Conservation (phyloP, 169 alveolate genomes). For the Amoebophrya sp. region DNA sequence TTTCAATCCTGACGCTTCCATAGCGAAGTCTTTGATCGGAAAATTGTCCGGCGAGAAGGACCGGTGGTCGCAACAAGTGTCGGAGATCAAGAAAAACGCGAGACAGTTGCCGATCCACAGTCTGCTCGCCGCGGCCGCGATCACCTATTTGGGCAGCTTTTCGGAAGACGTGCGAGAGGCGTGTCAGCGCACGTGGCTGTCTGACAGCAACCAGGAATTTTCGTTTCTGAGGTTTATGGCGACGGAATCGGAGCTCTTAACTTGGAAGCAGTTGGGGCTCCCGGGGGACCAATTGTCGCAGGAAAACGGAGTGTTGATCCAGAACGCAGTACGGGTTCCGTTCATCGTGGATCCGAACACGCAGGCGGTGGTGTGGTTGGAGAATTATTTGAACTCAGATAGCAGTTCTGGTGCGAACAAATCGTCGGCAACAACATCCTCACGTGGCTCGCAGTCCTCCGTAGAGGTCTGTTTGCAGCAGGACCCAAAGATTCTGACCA, state of each 20-base stretch:
- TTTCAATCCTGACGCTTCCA: too few relatives aligned
- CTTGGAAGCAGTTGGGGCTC: constrained; percentile 78
- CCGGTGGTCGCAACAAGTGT: constrained; percentile 62
- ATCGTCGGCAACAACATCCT: constrained; percentile 47
- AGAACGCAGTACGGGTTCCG: constrained; percentile 63
- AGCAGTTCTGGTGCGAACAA: too few relatives aligned
- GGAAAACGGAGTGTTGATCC: constrained; percentile 74
- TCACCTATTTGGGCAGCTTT: constrained; percentile 66
- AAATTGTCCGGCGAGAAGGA: constrained; percentile 80
- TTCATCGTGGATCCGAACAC: constrained; percentile 82
- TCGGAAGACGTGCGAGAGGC: constrained; percentile 59
- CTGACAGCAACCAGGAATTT: constrained; percentile 60
- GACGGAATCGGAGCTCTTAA: constrained; percentile 72
- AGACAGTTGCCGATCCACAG: constrained; percentile 68
- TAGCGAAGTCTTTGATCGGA: constrained; percentile 64
- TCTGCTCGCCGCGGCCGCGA: constrained; percentile 69
- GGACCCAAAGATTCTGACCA: constrained; percentile 69
- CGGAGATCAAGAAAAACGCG: constrained; percentile 59
- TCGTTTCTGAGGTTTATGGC: constrained; percentile 63
- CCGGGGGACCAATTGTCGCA: constrained; percentile 79
- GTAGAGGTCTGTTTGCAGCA: constrained; percentile 58
- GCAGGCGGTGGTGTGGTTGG: constrained; percentile 79
- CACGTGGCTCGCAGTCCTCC: constrained; percentile 33
- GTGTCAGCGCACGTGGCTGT: constrained; percentile 55
- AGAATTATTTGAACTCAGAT: too few relatives aligned